Conservation (phyloP, 1,284 basidiomycete genomes). For the Veloporphyrellus conicus region DNA sequence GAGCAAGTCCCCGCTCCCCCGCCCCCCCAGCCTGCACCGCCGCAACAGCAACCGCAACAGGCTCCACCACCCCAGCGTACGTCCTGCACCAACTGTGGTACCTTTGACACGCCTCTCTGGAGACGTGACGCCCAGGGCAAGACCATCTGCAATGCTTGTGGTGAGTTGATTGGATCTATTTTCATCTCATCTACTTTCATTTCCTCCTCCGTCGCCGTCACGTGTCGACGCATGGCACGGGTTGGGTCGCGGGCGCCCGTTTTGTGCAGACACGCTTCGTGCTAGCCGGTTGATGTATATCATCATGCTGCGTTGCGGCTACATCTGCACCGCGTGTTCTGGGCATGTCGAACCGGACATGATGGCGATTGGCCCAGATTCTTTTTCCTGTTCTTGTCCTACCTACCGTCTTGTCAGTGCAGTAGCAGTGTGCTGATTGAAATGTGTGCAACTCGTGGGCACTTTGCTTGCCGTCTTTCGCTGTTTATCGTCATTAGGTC, state of each 20-base stretch:
- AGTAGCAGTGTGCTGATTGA: slow-evolving; percentile 38
- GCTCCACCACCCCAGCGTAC: slow-evolving; percentile 31
- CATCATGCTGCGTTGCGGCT: slow-evolving; percentile 32
- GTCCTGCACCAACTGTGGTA: slow-evolving; percentile 68
- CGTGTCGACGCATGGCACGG: slow-evolving; percentile 29
- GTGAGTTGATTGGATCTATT: slow-evolving; percentile 49
- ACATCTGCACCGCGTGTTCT: slow-evolving; percentile 36
- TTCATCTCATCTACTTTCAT: slow-evolving; percentile 32
- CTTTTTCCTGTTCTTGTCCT: slow-evolving; percentile 31
- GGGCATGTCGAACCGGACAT: slow-evolving; percentile 34
- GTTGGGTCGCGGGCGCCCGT: slow-evolving; percentile 32
- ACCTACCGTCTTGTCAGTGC: slow-evolving; percentile 34
- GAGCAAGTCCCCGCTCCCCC: slow-evolving; percentile 20
- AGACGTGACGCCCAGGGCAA: slow-evolving; percentile 75
- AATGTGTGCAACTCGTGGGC: slow-evolving; percentile 37
- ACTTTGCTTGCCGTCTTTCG: slow-evolving; percentile 34
- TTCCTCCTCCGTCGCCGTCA: slow-evolving; percentile 28
- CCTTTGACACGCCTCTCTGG: slow-evolving; percentile 76
- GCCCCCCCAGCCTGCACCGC: slow-evolving; percentile 18
- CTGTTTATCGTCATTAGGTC: slow-evolving; percentile 44
- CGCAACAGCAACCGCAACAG: slow-evolving; percentile 25
- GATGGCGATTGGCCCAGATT: slow-evolving; percentile 34
- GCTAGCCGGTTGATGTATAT: slow-evolving; percentile 33
- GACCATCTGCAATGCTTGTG: slow-evolving; percentile 82
- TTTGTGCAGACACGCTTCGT: slow-evolving; percentile 29